Conservation (phyloP, 2,329 filamentous ascomycete genomes). For the Ustulina deusta region DNA sequence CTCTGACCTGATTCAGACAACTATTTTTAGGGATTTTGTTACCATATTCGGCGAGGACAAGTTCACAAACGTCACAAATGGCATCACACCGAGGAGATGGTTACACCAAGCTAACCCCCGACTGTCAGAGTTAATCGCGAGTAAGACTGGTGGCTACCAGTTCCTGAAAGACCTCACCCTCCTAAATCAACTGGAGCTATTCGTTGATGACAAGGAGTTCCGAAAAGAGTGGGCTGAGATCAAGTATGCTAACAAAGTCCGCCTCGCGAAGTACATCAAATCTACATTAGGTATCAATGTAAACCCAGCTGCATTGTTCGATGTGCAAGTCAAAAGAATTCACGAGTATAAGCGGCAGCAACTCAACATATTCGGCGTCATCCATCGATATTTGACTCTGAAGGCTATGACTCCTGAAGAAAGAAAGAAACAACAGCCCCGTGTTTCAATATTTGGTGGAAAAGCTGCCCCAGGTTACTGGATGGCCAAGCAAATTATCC, state of each 20-base stretch:
- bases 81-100: constrained; percentile 96
- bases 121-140: constrained; percentile 90
- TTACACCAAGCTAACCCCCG: constrained; percentile 96
- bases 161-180: constrained; percentile 92
- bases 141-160: constrained; percentile 83
- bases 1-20: constrained; percentile 97
- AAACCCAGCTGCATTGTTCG: constrained; percentile 89
- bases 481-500: constrained; percentile 99
- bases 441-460: constrained; percentile 96
- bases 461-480: constrained; percentile 99
- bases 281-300: constrained; percentile 81
- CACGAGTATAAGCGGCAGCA: constrained; percentile 99
- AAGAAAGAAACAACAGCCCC: constrained; percentile 85
- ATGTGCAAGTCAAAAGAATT: constrained; percentile 98
- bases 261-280: constrained; percentile 92
- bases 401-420: constrained; percentile 87
- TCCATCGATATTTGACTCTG: constrained; percentile 90
- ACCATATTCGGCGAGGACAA: constrained; percentile 95
- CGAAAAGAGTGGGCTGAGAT: constrained; percentile 95
- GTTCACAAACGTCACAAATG: constrained; percentile 98
- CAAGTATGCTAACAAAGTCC: constrained; percentile 95
- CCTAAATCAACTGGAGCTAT: constrained; percentile 87
- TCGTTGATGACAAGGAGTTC: constrained; percentile 87
- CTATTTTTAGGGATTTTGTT: constrained; percentile 99
- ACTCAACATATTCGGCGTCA: constrained; percentile 98